A percentile compares a stretch with the other conserved stretches of the same genome.
Evolutionary conservation across 2,329 filamentous ascomycete species (phyloP).

Genomic region (Kalmusia sp.): DNA sequence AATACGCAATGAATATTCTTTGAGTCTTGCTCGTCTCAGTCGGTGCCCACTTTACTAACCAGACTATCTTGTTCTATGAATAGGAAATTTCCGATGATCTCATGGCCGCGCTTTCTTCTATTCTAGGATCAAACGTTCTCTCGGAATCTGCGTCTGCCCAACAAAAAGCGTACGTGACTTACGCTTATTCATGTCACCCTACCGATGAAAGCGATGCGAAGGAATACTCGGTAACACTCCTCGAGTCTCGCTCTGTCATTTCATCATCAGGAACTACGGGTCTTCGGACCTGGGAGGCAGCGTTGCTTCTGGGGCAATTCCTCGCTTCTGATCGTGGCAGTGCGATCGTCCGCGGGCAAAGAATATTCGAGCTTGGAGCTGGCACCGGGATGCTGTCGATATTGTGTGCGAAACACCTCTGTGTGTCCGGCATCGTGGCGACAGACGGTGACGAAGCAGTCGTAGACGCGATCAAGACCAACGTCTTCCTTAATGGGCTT

Average conservation of each 20-base stretch:
- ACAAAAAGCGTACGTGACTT: slow-evolving; percentile 78
- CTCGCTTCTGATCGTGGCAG: slow-evolving; percentile 59
- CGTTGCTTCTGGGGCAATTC: slow-evolving; percentile 74
- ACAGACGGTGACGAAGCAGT: slow-evolving; percentile 80
- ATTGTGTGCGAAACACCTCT: slow-evolving; percentile 73
- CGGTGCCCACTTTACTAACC: slow-evolving; percentile 27
- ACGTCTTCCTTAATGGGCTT: slow-evolving; percentile 72
- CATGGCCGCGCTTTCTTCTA: slow-evolving; percentile 70
- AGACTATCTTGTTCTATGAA: slow-evolving; percentile 23
- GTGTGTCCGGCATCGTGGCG: slow-evolving; percentile 65
- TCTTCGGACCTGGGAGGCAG: slow-evolving; percentile 81
- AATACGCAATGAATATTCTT: not conserved
- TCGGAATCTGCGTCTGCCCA: slow-evolving; percentile 72
- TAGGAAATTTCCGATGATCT: slow-evolving; percentile 87
- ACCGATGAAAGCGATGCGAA: slow-evolving; percentile 21
- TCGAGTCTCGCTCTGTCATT: slow-evolving; percentile 74
- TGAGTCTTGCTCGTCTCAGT: not conserved
- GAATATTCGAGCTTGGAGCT: slow-evolving; percentile 74
- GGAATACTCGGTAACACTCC: slow-evolving; percentile 62
- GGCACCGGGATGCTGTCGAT: slow-evolving; percentile 80
- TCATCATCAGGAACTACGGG: slow-evolving; percentile 77
- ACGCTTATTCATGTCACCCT: slow-evolving; percentile 52
- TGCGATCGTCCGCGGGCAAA: slow-evolving; percentile 59
- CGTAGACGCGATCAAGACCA: slow-evolving; percentile 70
- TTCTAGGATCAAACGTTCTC: slow-evolving; percentile 70